Percentiles rank a stretch among this genome's conserved stretches.
These are phyloP conservation scores for Exophiala viscosa DNA, from an alignment of 2,329 filamentous ascomycete genomes.

Conservation along the genomic window DNA sequence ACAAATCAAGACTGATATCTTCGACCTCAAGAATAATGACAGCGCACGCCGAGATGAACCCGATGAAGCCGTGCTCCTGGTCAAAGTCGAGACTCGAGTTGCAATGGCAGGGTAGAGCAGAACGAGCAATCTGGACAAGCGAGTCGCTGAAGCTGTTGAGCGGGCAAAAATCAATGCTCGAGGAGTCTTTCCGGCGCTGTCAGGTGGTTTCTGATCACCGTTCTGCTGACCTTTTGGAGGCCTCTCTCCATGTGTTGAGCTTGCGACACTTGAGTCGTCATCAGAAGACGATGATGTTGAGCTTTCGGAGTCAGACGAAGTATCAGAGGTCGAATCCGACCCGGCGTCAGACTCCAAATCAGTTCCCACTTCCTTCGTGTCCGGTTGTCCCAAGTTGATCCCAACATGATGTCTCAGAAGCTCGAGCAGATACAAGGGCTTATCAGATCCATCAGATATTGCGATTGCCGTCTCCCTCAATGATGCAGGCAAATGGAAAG, in stretches of 20 bases:
- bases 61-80: conserved; percentile 50
- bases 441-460: conserved; percentile 65
- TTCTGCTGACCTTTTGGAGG: background rate
- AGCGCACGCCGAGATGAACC: conserved; percentile 64
- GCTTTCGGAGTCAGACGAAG: conserved; percentile 27
- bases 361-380: conserved; percentile 20
- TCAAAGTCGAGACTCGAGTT: conserved; percentile 79
- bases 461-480: conserved; percentile 65
- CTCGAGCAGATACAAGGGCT: conserved; percentile 80
- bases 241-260: background rate
- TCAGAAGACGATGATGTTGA: conserved; percentile 23
- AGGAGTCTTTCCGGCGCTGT: conserved; percentile 86
- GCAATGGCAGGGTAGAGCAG: conserved; percentile 85
- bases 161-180: conserved; percentile 92
- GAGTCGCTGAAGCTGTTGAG: conserved; percentile 79
- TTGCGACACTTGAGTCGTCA: conserved; percentile 64
- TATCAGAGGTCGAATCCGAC: conserved; percentile 29
- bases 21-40: conserved; percentile 81
- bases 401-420: conserved; percentile 58
- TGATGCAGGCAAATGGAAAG: conserved; percentile 59
- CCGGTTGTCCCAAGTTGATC: background rate
- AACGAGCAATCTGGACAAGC: conserved; percentile 81
- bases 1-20: conserved; percentile 86
- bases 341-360: conserved; percentile 30
- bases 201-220: conserved; percentile 40